A percentile compares a stretch with the other conserved stretches of the same genome.
Evolutionary conservation across 305 asterid species (phyloP).

Genomic region (Rubia occidens): DNA sequence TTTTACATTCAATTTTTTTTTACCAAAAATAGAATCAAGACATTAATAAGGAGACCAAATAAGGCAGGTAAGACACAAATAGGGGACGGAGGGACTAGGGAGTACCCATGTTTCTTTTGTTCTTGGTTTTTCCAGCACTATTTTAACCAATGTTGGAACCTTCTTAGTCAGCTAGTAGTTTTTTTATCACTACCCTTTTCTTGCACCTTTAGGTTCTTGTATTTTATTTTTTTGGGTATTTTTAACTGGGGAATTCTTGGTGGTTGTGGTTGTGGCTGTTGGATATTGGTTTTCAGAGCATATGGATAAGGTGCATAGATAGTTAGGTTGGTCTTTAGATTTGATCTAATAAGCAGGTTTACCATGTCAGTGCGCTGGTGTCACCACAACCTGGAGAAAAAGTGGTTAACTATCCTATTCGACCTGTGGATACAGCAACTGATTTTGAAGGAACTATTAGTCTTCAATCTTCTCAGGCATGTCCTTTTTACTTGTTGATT

Average conservation of each 20-base stretch:
- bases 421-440: slow-evolving; percentile 85
- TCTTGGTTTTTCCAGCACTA: not conserved
- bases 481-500: slow-evolving; percentile 20
- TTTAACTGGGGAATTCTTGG: not conserved
- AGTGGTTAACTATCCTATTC: slow-evolving; percentile 76
- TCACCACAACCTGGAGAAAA: slow-evolving; percentile 91
- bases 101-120: not conserved
- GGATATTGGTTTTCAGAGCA: not conserved
- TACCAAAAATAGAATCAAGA: too few relatives aligned
- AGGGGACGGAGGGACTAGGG: too few relatives aligned
- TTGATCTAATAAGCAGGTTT: slow-evolving; percentile 17
- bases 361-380: slow-evolving; percentile 56
- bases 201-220: not conserved
- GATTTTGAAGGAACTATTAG: slow-evolving; percentile 95
- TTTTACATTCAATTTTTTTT: too few relatives aligned
- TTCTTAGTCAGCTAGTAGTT: not conserved
- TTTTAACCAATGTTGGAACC: slow-evolving; percentile 2
- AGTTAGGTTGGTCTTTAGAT: not conserved
- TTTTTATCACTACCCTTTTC: not conserved
- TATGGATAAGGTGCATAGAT: slow-evolving; percentile 1
- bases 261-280: not conserved
- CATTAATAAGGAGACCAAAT: too few relatives aligned
- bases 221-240: not conserved
- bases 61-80: too few relatives aligned
- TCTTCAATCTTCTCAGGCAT: slow-evolving; percentile 88